Evolutionary conservation across 1,284 basidiomycete genomes (phyloP).

Genomic region (Macrocystidia cucumis): DNA sequence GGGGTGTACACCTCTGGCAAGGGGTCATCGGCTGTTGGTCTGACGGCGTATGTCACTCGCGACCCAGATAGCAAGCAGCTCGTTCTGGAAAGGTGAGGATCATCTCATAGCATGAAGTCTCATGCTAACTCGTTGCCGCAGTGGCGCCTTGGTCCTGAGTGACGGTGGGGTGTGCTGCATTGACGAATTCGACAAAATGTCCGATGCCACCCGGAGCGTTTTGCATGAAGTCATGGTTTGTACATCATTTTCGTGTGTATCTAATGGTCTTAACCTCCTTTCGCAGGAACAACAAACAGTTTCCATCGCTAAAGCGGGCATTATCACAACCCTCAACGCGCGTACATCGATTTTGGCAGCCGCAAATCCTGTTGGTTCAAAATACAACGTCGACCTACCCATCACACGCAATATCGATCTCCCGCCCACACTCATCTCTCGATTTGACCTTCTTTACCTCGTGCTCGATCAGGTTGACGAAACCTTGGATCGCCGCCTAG

Average conservation of each 20-base stretch:
- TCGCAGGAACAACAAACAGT: constrained; percentile 98
- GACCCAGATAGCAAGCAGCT: constrained; percentile 98
- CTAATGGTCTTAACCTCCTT: constrained; percentile 2
- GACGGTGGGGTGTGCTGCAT: constrained; percentile 99
- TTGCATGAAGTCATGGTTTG: constrained; percentile 98
- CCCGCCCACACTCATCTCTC: constrained; percentile 94
- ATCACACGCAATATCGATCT: constrained; percentile 88
- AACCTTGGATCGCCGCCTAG: constrained; percentile 79
- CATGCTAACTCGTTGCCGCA: constrained; percentile 19
- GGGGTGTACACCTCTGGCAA: constrained; percentile 97
- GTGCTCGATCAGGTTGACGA: constrained; percentile 96
- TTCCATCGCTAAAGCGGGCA: constrained; percentile 98
- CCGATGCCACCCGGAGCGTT: constrained; percentile 92
- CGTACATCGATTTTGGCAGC: constrained; percentile 96
- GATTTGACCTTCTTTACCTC: constrained; percentile 97
- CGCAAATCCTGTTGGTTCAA: constrained; percentile 94
- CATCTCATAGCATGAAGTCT: neutral
- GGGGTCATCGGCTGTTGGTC: constrained; percentile 95
- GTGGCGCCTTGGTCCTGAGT: constrained; percentile 93
- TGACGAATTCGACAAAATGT: constrained; percentile 99
- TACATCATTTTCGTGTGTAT: neutral
- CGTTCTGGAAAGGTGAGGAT: constrained; percentile 83
- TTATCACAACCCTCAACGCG: constrained; percentile 97
- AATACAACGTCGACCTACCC: constrained; percentile 87
- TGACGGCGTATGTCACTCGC: constrained; percentile 96